Percentiles rank a stretch among this genome's conserved stretches.
These are phyloP conservation scores for Euphorbia schlechtendalii DNA, from an alignment of 441 rosid genomes.

Conservation along the genomic window DNA sequence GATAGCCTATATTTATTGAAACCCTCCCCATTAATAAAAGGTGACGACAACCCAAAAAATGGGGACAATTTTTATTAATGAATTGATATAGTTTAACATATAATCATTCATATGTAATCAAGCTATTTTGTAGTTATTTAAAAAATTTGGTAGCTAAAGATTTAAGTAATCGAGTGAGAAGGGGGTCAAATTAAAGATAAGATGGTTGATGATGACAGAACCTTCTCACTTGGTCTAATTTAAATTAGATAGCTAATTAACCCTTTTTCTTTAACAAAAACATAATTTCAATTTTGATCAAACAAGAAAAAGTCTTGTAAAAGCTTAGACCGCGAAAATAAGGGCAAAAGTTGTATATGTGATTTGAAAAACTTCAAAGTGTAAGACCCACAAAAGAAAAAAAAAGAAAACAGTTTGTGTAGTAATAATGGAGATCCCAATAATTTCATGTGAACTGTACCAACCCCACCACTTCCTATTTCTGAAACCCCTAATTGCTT, in stretches of 20 bases:
- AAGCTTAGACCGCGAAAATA: conserved; percentile 8
- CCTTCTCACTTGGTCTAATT: conserved; percentile 5
- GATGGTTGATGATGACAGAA: conserved; percentile 1
- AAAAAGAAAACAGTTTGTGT: not conserved
- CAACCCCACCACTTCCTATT: conserved; percentile 15
- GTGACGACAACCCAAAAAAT: conserved; percentile 1
- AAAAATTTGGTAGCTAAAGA: not conserved
- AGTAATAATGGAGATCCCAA: conserved; percentile 16
- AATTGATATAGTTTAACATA: no score
- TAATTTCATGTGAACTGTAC: conserved; percentile 28
- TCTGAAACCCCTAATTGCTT: not conserved
- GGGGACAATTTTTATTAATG: not conserved
- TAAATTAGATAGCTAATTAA: not conserved
- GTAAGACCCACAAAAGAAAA: not conserved
- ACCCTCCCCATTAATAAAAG: not conserved
- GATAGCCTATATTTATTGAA: not conserved
- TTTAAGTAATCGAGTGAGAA: conserved; percentile 11
- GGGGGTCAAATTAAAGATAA: not conserved
- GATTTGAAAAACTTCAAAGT: conserved; percentile 4
- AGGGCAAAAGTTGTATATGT: not conserved
- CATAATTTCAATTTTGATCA: conserved; percentile 7
- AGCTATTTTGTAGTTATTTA: no score
- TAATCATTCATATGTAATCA: no score
- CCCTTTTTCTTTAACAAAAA: conserved; percentile 2
- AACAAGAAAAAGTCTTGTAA: not conserved